phyloP scores from a whole-genome alignment of 495 filamentous ascomycete species.

The Podospora tetraspora region DNA sequence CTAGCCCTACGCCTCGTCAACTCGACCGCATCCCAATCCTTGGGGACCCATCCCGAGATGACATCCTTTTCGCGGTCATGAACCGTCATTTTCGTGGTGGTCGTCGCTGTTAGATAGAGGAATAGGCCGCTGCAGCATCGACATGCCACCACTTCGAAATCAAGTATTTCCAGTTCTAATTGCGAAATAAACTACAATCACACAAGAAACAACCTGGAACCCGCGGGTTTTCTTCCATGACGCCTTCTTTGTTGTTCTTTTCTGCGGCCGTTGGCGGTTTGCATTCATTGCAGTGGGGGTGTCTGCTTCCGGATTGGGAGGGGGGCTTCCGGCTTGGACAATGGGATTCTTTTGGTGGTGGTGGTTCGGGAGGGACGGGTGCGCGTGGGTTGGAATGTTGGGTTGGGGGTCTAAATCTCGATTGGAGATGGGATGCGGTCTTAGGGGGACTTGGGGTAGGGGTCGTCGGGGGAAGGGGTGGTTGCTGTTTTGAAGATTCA shows the following conservation, averaged over 20 bases:
- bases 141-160: too few relatives aligned
- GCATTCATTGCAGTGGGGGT: background rate
- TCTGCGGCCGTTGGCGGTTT: background rate
- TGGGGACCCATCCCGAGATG: slow-evolving; percentile 19
- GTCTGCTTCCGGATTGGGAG: background rate
- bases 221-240: background rate
- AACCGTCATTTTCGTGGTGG: background rate
- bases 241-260: background rate
- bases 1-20: slow-evolving; percentile 29
- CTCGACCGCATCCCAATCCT: slow-evolving; percentile 30
- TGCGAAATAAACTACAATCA: background rate
- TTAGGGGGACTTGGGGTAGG: background rate
- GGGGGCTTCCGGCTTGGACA: background rate
- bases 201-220: background rate
- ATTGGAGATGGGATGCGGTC: background rate
- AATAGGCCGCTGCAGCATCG: background rate
- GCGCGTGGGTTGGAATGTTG: background rate
- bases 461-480: background rate
- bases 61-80: background rate
- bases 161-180: background rate
- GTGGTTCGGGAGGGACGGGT: background rate
- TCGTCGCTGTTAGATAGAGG: background rate
- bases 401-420: background rate
- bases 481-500: background rate
- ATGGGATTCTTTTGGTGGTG: background rate